A percentile compares a stretch with the other conserved stretches of the same genome.
These are phyloP conservation scores for Epichloe amarillans DNA, from an alignment of 2,329 filamentous ascomycete genomes.

Conservation along the genomic window DNA sequence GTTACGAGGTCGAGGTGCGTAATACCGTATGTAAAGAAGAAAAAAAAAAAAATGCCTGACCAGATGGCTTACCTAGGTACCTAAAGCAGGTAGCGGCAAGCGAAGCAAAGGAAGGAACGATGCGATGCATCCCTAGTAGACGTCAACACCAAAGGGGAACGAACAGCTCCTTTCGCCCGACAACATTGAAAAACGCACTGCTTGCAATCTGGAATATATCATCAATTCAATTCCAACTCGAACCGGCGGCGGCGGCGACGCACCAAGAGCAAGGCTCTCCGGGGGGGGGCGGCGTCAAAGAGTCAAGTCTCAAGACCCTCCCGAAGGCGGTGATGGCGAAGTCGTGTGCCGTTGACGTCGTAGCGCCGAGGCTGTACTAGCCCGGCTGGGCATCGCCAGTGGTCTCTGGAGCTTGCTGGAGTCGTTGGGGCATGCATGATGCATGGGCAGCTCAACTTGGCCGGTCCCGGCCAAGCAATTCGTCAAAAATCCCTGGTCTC, in stretches of 20 bases:
- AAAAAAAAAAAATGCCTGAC: no score
- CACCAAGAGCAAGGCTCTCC: neutral
- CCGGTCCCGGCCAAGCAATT: neutral
- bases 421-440: neutral
- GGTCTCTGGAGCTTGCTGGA: neutral
- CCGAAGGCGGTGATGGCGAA: constrained; percentile 4
- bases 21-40: no score
- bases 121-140: neutral
- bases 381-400: neutral
- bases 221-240: neutral
- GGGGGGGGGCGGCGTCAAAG: neutral
- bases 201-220: neutral
- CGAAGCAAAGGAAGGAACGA: neutral
- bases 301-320: neutral
- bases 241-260: neutral
- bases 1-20: no score
- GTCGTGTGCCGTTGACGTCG: constrained; percentile 2
- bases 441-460: neutral
- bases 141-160: no score
- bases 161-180: neutral
- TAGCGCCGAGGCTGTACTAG: constrained; percentile 1
- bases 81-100: neutral
- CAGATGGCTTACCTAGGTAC: neutral
- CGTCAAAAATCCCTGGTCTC: neutral
- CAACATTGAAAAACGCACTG: neutral